A percentile compares a stretch with the other conserved stretches of the same genome.
Evolutionary conservation across 1,284 basidiomycete genomes (phyloP).

Genomic region (Microbotryomycetes sp.): DNA sequence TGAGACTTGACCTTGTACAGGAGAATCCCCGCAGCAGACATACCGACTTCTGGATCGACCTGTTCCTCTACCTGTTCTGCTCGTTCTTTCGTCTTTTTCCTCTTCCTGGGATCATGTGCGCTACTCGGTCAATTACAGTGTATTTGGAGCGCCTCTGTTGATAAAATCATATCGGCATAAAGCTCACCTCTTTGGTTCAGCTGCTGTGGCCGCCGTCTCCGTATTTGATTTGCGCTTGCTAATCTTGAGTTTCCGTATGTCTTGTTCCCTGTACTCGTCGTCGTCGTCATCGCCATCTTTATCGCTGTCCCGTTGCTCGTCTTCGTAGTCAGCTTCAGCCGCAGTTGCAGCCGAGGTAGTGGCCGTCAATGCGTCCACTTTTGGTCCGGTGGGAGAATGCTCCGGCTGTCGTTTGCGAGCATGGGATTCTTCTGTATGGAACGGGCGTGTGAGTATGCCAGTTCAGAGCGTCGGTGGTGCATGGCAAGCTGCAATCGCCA

Average conservation of each 20-base stretch:
- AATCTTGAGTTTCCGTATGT: constrained; percentile 40
- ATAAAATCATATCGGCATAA: constrained; percentile 52
- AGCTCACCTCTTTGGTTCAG: constrained; percentile 49
- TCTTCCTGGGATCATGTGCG: constrained; percentile 41
- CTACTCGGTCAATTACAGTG: neutral
- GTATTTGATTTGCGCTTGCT: constrained; percentile 46
- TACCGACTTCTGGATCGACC: constrained; percentile 42
- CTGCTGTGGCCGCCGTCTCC: constrained; percentile 44
- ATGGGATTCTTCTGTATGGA: neutral
- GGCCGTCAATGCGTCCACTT: neutral
- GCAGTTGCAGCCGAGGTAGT: constrained; percentile 4
- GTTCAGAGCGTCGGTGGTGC: neutral
- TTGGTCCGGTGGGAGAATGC: neutral
- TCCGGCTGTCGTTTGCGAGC: neutral
- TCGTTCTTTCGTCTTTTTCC: constrained; percentile 50
- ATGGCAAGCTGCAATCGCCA: neutral
- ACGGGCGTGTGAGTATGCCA: neutral
- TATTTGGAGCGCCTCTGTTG: constrained; percentile 16
- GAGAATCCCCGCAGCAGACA: neutral
- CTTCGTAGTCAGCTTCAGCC: neutral
- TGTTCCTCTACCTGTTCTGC: constrained; percentile 50
- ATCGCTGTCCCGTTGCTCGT: neutral
- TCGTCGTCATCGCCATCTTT: constrained; percentile 10
- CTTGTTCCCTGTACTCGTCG: neutral
- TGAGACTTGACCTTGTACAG: constrained; percentile 39